Conservation (phyloP, 306 rosid genomes). For the Adenanthera pavonina region DNA sequence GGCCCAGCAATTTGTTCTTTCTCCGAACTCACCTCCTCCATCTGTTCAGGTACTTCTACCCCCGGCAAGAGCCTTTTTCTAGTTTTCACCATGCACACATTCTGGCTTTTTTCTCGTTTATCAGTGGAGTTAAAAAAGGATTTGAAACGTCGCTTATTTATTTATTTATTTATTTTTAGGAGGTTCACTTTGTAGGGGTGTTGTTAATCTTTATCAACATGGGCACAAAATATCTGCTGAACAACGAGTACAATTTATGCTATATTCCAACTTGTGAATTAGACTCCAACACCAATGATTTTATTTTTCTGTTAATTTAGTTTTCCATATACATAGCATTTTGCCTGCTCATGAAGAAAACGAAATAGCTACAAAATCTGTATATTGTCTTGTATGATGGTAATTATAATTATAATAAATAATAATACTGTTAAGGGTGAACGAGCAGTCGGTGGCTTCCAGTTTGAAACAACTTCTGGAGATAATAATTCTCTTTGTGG, state of each 20-base stretch:
- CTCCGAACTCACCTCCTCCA: not conserved
- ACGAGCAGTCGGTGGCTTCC: slow-evolving; percentile 34
- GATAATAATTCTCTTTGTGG: slow-evolving; percentile 31
- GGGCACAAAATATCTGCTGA: slow-evolving; percentile 16
- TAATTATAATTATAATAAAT: not conserved
- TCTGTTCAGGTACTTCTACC: not conserved
- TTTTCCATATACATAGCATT: slow-evolving; percentile 2
- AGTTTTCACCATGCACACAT: not conserved
- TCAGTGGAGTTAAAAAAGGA: slow-evolving; percentile 2
- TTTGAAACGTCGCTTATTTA: slow-evolving; percentile 5
- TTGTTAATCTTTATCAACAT: not conserved
- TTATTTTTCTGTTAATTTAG: slow-evolving; percentile 13
- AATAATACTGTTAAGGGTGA: slow-evolving; percentile 46
- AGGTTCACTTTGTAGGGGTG: slow-evolving; percentile 15
- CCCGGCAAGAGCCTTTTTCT: not conserved
- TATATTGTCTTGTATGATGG: slow-evolving; percentile 19
- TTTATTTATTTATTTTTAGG: not conserved
- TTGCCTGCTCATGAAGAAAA: slow-evolving; percentile 27
- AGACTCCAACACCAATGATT: not conserved
- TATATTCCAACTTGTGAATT: slow-evolving; percentile 9
- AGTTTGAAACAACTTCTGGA: slow-evolving; percentile 33
- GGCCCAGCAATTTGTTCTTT: slow-evolving; percentile 5
- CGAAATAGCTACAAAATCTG: slow-evolving; percentile 12
- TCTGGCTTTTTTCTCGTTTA: not conserved
- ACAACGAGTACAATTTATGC: not conserved